These are phyloP conservation scores for Beauveria asiatica DNA, from an alignment of 2,329 filamentous ascomycete species.

Conservation along the genomic window DNA sequence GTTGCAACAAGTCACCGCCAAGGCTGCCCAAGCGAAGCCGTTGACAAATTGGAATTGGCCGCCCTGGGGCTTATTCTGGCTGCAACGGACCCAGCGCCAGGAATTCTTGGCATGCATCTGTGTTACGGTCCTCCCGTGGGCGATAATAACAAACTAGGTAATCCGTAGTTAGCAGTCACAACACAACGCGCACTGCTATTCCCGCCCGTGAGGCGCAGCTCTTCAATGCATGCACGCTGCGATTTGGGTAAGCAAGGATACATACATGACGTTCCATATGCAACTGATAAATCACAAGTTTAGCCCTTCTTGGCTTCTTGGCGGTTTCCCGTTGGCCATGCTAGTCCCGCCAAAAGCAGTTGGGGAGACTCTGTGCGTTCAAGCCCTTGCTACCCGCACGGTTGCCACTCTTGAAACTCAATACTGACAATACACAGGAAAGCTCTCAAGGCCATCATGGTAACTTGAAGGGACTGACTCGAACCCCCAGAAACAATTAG, in stretches of 20 bases:
- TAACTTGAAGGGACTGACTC: background rate
- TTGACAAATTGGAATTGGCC: background rate
- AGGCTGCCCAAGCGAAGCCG: background rate
- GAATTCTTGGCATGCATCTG: conserved; percentile 7
- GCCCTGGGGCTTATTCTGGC: background rate
- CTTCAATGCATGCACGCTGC: background rate
- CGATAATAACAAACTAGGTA: no score
- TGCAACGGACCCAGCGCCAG: background rate
- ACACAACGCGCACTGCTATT: background rate
- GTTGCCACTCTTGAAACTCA: background rate
- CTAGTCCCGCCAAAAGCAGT: background rate
- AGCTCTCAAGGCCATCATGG: background rate
- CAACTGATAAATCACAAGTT: background rate
- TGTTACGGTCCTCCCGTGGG: background rate
- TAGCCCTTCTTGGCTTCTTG: conserved; percentile 1
- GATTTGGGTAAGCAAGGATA: background rate
- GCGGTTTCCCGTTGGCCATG: background rate
- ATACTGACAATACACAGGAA: background rate
- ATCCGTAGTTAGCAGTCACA: background rate
- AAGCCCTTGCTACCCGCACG: background rate
- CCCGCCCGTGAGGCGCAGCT: background rate
- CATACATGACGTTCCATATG: background rate
- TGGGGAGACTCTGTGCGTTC: background rate
- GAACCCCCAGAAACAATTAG: background rate
- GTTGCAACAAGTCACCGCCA: background rate